Evolutionary conservation across 208 protist genomes (phyloP).

Genomic region (Trypanosoma congolense): DNA sequence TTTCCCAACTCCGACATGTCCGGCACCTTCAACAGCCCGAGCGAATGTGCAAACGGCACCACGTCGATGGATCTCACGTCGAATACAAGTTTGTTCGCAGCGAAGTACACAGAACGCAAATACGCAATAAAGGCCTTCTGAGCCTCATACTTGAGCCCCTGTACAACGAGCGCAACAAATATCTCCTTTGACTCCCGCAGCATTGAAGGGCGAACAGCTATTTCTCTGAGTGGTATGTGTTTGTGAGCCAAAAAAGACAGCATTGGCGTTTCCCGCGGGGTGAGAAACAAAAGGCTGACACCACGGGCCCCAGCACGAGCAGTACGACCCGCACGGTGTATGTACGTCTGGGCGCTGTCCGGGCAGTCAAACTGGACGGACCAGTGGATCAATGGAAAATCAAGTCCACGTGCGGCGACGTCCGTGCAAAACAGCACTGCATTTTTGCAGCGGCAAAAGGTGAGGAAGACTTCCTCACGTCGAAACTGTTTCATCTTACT

Average conservation of each 20-base stretch:
- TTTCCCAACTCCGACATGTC: conserved; percentile 89
- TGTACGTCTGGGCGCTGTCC: conserved; percentile 97
- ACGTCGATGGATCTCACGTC: conserved; percentile 87
- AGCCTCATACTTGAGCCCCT: conserved; percentile 96
- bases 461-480: conserved; percentile 87
- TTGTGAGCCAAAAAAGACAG: conserved; percentile 88
- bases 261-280: conserved; percentile 94
- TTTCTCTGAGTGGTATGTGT: conserved; percentile 72
- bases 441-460: conserved; percentile 84
- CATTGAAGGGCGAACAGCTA: conserved; percentile 76
- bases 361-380: conserved; percentile 98
- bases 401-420: conserved; percentile 96
- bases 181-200: conserved; percentile 77
- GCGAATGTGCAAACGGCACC: conserved; percentile 84
- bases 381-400: conserved; percentile 98
- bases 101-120: conserved; percentile 92
- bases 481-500: conserved; percentile 93
- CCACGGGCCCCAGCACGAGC: conserved; percentile 91
- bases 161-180: conserved; percentile 88
- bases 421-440: conserved; percentile 98
- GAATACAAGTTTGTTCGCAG: conserved; percentile 95
- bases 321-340: conserved; percentile 97
- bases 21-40: conserved; percentile 92
- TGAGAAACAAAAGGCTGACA: conserved; percentile 95
- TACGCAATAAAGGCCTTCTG: conserved; percentile 98